Percentiles rank a stretch among this genome's conserved stretches.
These are phyloP conservation scores for Canna indica DNA, from an alignment of 176 grass and related monocot species.

Conservation along the genomic window DNA sequence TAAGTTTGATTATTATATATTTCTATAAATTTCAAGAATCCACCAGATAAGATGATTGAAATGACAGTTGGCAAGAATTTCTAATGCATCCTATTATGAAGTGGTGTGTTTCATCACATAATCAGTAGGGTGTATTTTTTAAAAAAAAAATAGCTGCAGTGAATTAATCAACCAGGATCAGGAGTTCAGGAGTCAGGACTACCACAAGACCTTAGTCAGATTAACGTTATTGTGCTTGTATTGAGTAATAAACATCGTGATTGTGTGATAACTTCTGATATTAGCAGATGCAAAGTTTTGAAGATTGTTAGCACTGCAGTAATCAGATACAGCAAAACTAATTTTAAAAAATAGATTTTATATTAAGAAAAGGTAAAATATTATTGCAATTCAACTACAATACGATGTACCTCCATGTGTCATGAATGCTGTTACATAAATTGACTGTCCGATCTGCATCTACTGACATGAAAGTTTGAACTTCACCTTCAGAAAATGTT, in stretches of 20 bases:
- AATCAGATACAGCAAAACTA: neutral
- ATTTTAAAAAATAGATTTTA: neutral
- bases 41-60: too few relatives aligned
- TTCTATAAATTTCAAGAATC: too few relatives aligned
- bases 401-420: constrained; percentile 76
- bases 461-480: constrained; percentile 96
- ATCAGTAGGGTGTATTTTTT: too few relatives aligned
- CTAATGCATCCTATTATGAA: neutral
- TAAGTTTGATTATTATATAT: neutral
- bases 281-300: neutral
- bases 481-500: constrained; percentile 91
- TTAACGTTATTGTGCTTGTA: neutral
- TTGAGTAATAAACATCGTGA: neutral
- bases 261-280: neutral
- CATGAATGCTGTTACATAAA: constrained; percentile 83
- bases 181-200: too few relatives aligned
- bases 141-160: neutral
- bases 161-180: constrained; percentile 6
- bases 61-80: too few relatives aligned
- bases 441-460: constrained; percentile 86
- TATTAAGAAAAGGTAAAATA: neutral
- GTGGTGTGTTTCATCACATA: too few relatives aligned
- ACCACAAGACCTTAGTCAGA: neutral
- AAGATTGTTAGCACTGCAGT: neutral
- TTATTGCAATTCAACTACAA: constrained; percentile 1